Evolutionary conservation across 305 asterid genomes (phyloP), one percentile per base, ranked within the genome.

Genomic region (Caryopteris hybrid): DNA sequence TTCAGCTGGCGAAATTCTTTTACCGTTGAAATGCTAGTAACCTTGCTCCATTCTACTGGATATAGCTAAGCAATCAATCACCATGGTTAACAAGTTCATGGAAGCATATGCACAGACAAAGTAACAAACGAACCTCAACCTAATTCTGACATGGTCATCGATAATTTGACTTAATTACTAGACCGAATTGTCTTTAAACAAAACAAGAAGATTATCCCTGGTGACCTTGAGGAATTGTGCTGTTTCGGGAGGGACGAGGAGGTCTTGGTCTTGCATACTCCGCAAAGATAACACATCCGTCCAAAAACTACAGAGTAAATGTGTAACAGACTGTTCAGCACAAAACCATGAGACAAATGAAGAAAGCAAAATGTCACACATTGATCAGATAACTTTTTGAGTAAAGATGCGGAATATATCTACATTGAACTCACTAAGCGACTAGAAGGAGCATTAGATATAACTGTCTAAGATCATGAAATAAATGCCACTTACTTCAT

Each of bases 281-380:
- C 4, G 80, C 92, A 22, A 83, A 83, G 54, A 86, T 86, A n/a
- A 86, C 89, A 87, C 92, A 86, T 20, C 86, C 92, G 61, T 86
- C 92, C 76, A 86, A 51, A 75, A 79, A 83, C 89, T 86, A 60
- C 75, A 69, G 76, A 42, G 61, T 50, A 22, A 52, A 25, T 5
- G 25, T 10, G 29, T 20, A 18, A 60, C 31, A 27, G n/a, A 57
- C 47, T 12, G 56, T 36, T 54, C 13, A 22, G 51, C 27, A 14
- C 47, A 11, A 11, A 2, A 14, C 12, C 10, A 55, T 23, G 17
- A 10, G 13, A 29, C 3, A 48, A 8, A 34, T 3, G 25, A 13
- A 2, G 5, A 64, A 50, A 18, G n/a, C 1, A 3, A 16, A 13
- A n/a, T 34, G 0, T 18, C 12, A 5, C 52, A 59, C 11, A 21